Evolutionary conservation across 768 basidiomycete genomes (phyloP).

Genomic region (Rhodocollybia butyracea): DNA sequence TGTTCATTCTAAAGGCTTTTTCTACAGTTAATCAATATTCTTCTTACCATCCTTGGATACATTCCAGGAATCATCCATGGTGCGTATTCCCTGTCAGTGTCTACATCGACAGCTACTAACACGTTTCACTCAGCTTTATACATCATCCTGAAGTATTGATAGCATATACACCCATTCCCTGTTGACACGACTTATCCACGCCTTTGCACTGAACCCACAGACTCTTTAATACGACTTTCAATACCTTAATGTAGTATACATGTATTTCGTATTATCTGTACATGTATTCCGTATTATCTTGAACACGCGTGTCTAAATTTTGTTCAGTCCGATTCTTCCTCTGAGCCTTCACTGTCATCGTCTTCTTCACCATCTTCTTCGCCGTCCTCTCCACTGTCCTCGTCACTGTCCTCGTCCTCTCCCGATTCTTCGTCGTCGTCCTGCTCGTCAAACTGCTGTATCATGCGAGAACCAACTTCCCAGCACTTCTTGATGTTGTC

Average conservation of each 20-base stretch:
- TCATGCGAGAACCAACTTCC: constrained; percentile 69
- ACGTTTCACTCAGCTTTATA: constrained; percentile 55
- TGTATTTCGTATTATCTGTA: background rate
- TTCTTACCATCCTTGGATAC: constrained; percentile 66
- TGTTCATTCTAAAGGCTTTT: constrained; percentile 8
- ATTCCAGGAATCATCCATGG: constrained; percentile 81
- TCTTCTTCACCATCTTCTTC: constrained; percentile 12
- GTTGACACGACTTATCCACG: background rate
- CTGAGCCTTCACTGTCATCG: constrained; percentile 7
- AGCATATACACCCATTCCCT: background rate
- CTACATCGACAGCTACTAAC: constrained; percentile 7
- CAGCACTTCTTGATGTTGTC: constrained; percentile 69
- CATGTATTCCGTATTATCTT: background rate
- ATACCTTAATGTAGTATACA: background rate
- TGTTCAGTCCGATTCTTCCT: constrained; percentile 9
- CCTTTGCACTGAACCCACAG: constrained; percentile 6
- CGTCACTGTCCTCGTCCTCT: constrained; percentile 4
- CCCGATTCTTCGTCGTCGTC: constrained; percentile 33
- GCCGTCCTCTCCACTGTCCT: constrained; percentile 19
- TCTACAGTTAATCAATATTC: constrained; percentile 63
- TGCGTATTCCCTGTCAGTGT: constrained; percentile 17
- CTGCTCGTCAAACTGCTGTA: constrained; percentile 79
- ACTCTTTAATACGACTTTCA: constrained; percentile 2
- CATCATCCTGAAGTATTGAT: constrained; percentile 78
- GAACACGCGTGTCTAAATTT: constrained; percentile 17